Percentiles rank a stretch among this genome's conserved stretches.
phyloP scores from a whole-genome alignment of 2,329 filamentous ascomycete species.

The Paraphaeosphaeria minitans region DNA sequence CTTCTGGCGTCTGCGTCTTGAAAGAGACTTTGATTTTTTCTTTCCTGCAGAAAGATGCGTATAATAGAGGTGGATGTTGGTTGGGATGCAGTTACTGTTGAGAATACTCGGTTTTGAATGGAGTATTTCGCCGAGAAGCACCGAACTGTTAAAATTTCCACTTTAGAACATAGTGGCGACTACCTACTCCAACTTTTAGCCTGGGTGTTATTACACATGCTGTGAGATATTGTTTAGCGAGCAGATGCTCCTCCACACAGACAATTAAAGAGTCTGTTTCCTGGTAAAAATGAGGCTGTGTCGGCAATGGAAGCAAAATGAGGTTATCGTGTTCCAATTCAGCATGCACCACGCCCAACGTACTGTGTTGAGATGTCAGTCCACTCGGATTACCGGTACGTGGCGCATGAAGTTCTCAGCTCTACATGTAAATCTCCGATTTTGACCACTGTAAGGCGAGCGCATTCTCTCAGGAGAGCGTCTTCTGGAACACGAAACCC shows the following conservation, averaged over 20 bases:
- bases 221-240: not conserved
- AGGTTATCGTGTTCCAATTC: not conserved
- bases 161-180: not conserved
- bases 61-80: no score
- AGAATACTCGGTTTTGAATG: not conserved
- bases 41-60: no score
- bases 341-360: not conserved
- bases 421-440: not conserved
- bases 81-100: not conserved
- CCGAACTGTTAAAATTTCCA: constrained; percentile 8
- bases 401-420: not conserved
- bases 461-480: not conserved
- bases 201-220: not conserved
- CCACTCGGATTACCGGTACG: no score
- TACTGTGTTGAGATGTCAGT: not conserved
- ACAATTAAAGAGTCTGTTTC: not conserved
- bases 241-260: not conserved
- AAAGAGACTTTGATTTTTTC: not conserved
- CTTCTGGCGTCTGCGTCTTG: not conserved
- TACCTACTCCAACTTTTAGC: not conserved
- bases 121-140: not conserved
- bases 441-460: no score
- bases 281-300: not conserved
- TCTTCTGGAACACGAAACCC: not conserved
- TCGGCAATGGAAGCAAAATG: not conserved